Base-by-base conservation (phyloP, 179 eudicot species). In the Silene coronaria region DNA sequence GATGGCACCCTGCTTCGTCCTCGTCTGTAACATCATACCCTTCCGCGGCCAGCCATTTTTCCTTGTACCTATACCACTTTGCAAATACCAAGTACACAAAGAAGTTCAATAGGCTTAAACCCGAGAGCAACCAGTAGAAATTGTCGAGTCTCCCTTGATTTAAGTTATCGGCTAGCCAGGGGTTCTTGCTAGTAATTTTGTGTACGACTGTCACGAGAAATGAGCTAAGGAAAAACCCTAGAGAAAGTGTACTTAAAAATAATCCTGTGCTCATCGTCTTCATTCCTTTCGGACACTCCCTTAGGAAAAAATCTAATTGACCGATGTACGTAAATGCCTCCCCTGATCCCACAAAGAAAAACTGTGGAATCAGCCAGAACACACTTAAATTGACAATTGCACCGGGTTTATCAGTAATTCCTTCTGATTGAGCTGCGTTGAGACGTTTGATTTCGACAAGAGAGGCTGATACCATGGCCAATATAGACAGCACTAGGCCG, bases 311-410 rank as follows among this genome's bases (percentile, higher is more conserved):
- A 27, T 92, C 91, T 10, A 92, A 79, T 78, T 90, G 77, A 2
- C 97, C 97, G 4, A 90, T 89, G 55, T 88, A 75, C 0, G 97
- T 90, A 65, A 92, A 92, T 72, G 92, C 90, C 68, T 92, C 96
- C 28, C 96, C 97, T 72, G 92, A 80, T 10, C 93, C 97, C 68
- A 90, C 92, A 11, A 89, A 85, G 19, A 87, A 85, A 26, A 85
- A 90, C 51, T 92, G 97, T 22, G 85, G 84, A 1, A 88, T 86
- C 5, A 88, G 84, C 93, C 90, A 89, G 71, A 91, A 89, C 0
- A 92, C 89, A 13, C 85, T 89, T 38, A 92, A 68, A 0, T 95
- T 91, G 8, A 84, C 77, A 30, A 89, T 55, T 4, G 89, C 85
- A 1, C 23, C 78, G 0, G 79, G 78, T 4, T 88, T 82, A 77